A percentile compares a stretch with the other conserved stretches of the same genome.
These are phyloP conservation scores for Prunus mongolica DNA, from an alignment of 306 rosid species.

Conservation along the genomic window DNA sequence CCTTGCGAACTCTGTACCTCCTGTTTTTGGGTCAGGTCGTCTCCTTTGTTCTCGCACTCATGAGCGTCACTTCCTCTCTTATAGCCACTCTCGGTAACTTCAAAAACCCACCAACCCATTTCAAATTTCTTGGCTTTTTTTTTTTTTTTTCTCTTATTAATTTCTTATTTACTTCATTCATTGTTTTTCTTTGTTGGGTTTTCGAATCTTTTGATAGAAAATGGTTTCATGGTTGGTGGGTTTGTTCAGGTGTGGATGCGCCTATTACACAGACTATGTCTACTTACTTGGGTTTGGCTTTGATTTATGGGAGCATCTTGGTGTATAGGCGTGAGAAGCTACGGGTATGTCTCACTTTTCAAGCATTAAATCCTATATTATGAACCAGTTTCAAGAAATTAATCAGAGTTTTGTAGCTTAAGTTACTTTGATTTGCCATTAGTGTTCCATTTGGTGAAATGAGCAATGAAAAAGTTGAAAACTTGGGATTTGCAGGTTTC, in stretches of 20 bases:
- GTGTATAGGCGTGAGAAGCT: constrained; percentile 46
- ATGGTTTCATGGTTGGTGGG: background rate
- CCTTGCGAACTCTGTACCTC: constrained; percentile 21
- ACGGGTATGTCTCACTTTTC: constrained; percentile 25
- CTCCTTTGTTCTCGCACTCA: constrained; percentile 43
- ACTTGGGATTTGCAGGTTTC: constrained; percentile 42
- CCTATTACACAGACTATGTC: constrained; percentile 50
- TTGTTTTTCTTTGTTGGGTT: background rate
- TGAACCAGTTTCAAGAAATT: too few relatives aligned
- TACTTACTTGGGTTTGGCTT: constrained; percentile 41
- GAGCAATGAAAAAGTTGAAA: background rate
- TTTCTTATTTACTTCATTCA: background rate
- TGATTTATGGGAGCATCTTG: constrained; percentile 57
- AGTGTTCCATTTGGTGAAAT: background rate
- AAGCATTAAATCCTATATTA: too few relatives aligned
- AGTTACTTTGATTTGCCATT: background rate
- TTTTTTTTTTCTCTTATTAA: background rate
- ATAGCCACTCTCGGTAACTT: constrained; percentile 45
- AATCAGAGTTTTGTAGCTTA: background rate
- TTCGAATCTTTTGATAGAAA: background rate
- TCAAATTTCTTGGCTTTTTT: background rate
- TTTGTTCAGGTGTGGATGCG: constrained; percentile 51
- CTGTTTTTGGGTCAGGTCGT: constrained; percentile 57
- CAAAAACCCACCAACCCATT: constrained; percentile 1
- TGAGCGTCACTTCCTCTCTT: constrained; percentile 57